Evolutionary conservation across 371 early-diverging fungal genomes (phyloP), one percentile per base, ranked within the genome.

Genomic region (Phascolomyces articulosus): DNA sequence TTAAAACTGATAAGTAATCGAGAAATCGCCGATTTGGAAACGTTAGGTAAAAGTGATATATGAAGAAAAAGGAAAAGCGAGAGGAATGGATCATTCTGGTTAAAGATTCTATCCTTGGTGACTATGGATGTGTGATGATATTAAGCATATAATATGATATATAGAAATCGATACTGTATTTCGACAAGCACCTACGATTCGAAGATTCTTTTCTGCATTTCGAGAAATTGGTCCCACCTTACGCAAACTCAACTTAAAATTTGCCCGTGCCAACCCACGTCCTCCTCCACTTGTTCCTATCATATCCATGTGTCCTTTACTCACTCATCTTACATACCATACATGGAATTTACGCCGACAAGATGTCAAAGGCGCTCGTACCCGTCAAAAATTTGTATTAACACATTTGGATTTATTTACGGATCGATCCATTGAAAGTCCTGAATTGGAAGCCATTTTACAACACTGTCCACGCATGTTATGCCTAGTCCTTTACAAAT

Each of bases 351-450:
- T 51, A n/a, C 51, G 51, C 20, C 51, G 51, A 1, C 51, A 51
- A 24, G 51, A 51, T 51, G 51, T 51, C 51, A 51, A 51, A 51
- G 51, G 51, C 4, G 51, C 26, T 10, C 51, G 51, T 23, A 8
- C 26, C 20, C 20, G 51, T 24, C 21, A 51, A 51, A 51, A 24
- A 1, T 51, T 51, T 51, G 3, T 1, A 0, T 24, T 51, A 8
- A 51, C 51, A 51, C 51, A 51, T 51, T 51, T 51, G 26, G 51
- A 51, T 24, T 24, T 51, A 15, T 51, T 51, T 51, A 51, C 51
- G 1, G 23, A 51, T 23, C 4, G 51, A 24, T 51, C 51, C 0
- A 51, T 51, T 15, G 51, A 51, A 51, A 23, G 51, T n/a, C 10
- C 51, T 23, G 51, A 51, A 24, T 24, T 51, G 26, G 51, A 51